Base-by-base conservation (phyloP, 257 asterid species). In the Linaria vulgaris region DNA sequence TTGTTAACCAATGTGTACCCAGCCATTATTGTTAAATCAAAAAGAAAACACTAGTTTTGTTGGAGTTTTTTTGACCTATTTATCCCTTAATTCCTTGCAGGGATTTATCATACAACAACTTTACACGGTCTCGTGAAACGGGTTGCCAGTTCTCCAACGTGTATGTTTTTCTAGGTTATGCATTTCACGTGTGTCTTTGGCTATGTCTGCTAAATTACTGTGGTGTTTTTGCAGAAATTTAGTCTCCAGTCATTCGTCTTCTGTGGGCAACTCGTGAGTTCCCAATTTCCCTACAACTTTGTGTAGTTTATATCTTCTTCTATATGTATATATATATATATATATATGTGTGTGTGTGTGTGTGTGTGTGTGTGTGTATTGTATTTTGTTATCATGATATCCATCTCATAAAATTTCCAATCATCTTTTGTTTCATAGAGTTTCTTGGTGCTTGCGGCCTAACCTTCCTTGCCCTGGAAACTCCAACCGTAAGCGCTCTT, bases 91-190 rank as follows among this genome's bases (percentile, higher is more conserved):
- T 44, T 46, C 12, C 72, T 56, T 91, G 86, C 95, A 92, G 97
- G 10, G 98, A 92, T 80, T 21, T 92, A 64, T 89, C 98, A 9
- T 81, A 89, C 85, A 92, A 92, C 79, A 82, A 83, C 64, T 88
- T 92, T 64, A 85, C 89, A 8, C 56, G 14, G 25, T 24, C 83
- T 63, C 61, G 79, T 34, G 4, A 44, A 60, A 0, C 19, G 12
- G 67, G 73, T 68, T 88, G 98, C 75, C 78, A 66, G 37, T 31
- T 73, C 65, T 2, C 82, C 61, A 53, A 6, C 17, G 56, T 87
- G 98, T 88, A 83, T 77, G 96, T 55, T 31, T 31, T 52, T 31
- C 61, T 48, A 5, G 56, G 46, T 54, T 52, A 45, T 22, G 12
- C 13, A 30, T 20, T 56, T 43, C 21, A 61, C 23, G 49, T 59